A percentile compares a stretch with the other conserved stretches of the same genome.
Evolutionary conservation across 2,329 filamentous ascomycete genomes (phyloP).

Genomic region (Colletotrichum navitas): DNA sequence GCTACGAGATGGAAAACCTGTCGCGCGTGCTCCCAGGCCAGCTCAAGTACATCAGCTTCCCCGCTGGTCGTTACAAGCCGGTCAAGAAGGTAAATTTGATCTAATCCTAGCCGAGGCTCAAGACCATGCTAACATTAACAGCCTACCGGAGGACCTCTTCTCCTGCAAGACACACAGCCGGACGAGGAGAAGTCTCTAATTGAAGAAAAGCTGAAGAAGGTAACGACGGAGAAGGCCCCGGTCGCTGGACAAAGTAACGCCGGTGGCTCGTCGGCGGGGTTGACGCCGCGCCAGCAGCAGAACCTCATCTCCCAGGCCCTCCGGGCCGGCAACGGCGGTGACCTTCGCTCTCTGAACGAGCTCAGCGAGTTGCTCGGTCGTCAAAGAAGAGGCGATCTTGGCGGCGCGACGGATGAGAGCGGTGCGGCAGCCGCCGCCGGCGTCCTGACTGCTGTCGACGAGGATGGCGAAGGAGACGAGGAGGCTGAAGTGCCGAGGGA

Average conservation of each 20-base stretch:
- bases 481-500: slow-evolving; percentile 78
- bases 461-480: slow-evolving; percentile 80
- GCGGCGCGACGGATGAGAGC: slow-evolving; percentile 60
- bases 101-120: background rate
- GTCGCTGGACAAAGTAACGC: slow-evolving; percentile 59
- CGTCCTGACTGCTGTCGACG: slow-evolving; percentile 88
- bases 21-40: slow-evolving; percentile 91
- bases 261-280: slow-evolving; percentile 51
- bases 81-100: slow-evolving; percentile 79
- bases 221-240: slow-evolving; percentile 71
- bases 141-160: slow-evolving; percentile 92
- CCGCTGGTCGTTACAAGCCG: slow-evolving; percentile 89
- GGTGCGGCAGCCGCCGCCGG: slow-evolving; percentile 81
- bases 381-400: slow-evolving; percentile 44
- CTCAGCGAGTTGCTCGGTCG: slow-evolving; percentile 58
- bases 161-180: slow-evolving; percentile 88
- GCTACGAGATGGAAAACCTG: slow-evolving; percentile 98
- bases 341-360: slow-evolving; percentile 54
- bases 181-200: slow-evolving; percentile 83
- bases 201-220: slow-evolving; percentile 93
- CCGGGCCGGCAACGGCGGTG: slow-evolving; percentile 44
- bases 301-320: slow-evolving; percentile 47
- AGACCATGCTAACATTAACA: slow-evolving; percentile 64
- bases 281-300: slow-evolving; percentile 46
- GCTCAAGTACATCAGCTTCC: slow-evolving; percentile 95